A percentile compares a stretch with the other conserved stretches of the same genome.
Conservation (phyloP, 208 protist genomes). For the Acanthamoeba lugdunensis region DNA sequence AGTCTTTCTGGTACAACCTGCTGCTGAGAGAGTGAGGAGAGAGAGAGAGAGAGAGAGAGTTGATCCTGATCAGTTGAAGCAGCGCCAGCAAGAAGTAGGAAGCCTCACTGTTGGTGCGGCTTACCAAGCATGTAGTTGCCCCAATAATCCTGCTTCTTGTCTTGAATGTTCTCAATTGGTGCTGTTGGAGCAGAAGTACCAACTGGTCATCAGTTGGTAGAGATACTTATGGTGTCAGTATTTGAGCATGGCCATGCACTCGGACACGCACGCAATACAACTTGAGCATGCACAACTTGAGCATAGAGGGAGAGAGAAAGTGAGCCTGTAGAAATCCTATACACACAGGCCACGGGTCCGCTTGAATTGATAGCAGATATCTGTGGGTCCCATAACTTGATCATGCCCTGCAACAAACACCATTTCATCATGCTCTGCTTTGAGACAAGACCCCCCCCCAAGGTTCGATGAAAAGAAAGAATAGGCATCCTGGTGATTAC, state of each 20-base stretch:
- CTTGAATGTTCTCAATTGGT: not conserved
- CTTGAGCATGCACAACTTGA: too few relatives aligned
- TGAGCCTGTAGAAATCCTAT: not conserved
- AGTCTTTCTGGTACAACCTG: too few relatives aligned
- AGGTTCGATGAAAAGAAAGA: too few relatives aligned
- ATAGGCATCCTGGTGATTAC: too few relatives aligned
- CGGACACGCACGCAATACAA: too few relatives aligned
- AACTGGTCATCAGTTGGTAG: too few relatives aligned
- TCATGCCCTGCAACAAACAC: not conserved
- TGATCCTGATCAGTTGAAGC: too few relatives aligned
- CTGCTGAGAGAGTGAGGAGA: too few relatives aligned
- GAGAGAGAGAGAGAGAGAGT: too few relatives aligned
- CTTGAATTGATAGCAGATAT: not conserved
- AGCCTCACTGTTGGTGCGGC: slow-evolving; percentile 9
- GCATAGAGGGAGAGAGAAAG: not conserved
- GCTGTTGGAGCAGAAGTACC: not conserved
- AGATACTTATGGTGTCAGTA: not conserved
- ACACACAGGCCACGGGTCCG: not conserved
- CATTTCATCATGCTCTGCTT: not conserved
- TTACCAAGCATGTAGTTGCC: slow-evolving; percentile 55
- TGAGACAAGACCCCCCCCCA: accelerated
- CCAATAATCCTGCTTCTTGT: slow-evolving; percentile 14
- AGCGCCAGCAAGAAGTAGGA: too few relatives aligned
- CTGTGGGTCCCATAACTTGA: slow-evolving; percentile 55
- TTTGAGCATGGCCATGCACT: not conserved